Conservation (phyloP, 2,329 filamentous ascomycete genomes). For the Phoma herbarum region DNA sequence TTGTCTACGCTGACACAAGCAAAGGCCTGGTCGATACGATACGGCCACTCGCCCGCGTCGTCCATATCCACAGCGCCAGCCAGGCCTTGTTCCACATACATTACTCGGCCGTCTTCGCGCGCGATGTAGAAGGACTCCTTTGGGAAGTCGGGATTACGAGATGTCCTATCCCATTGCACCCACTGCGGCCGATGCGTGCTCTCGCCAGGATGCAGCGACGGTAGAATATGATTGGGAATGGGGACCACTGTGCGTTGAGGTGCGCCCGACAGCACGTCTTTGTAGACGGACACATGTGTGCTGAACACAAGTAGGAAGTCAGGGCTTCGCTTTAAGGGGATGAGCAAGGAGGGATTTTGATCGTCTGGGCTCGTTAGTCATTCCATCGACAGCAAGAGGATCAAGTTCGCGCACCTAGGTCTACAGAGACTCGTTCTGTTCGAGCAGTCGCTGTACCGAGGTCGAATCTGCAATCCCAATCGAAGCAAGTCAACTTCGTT, state of each 20-base stretch:
- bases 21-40: constrained; percentile 83
- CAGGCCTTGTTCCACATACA: constrained; percentile 71
- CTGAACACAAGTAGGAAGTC: constrained; percentile 54
- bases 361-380: constrained; percentile 42
- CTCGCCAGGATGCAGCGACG: constrained; percentile 56
- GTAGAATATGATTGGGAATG: constrained; percentile 43
- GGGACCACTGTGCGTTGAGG: constrained; percentile 31
- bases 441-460: constrained; percentile 38
- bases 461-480: constrained; percentile 61
- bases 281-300: constrained; percentile 49
- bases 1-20: constrained; percentile 68
- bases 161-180: constrained; percentile 84
- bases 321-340: constrained; percentile 52
- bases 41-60: constrained; percentile 67
- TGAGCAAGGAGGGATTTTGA: constrained; percentile 50
- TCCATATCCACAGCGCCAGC: constrained; percentile 47
- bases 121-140: constrained; percentile 86
- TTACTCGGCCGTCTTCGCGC: constrained; percentile 84
- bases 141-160: constrained; percentile 64
- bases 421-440: constrained; percentile 38
- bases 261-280: constrained; percentile 53
- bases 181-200: constrained; percentile 66
- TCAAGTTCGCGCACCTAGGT: constrained; percentile 35
- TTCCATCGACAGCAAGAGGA: background rate
- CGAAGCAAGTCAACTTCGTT: constrained; percentile 60